Percentiles rank a stretch among this genome's conserved stretches.
Evolutionary conservation across 768 basidiomycete species (phyloP).

Genomic region (Phanerochaete carnosa): DNA sequence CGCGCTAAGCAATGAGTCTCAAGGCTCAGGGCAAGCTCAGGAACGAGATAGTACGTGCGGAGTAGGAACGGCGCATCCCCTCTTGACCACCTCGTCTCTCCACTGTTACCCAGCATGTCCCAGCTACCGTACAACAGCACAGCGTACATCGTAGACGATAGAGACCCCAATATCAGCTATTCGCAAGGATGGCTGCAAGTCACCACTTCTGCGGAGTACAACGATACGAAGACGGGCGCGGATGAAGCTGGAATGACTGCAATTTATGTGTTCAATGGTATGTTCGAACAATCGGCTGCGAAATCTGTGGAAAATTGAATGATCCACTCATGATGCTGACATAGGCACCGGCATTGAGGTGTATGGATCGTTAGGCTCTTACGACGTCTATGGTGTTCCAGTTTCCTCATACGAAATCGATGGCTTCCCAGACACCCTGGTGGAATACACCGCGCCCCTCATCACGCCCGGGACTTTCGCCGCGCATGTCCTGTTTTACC

Average conservation of each 20-base stretch:
- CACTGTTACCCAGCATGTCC: neutral
- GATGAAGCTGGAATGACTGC: slow-evolving; percentile 9
- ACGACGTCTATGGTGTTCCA: slow-evolving; percentile 12
- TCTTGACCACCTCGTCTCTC: neutral
- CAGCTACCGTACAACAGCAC: slow-evolving; percentile 6
- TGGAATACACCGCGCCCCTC: slow-evolving; percentile 3
- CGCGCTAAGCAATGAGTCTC: neutral
- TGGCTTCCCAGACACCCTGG: neutral
- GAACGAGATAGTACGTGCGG: neutral
- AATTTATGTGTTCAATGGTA: slow-evolving; percentile 10
- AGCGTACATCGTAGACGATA: slow-evolving; percentile 9
- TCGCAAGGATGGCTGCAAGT: slow-evolving; percentile 6
- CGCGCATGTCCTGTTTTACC: slow-evolving; percentile 1
- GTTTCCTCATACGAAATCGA: slow-evolving; percentile 13
- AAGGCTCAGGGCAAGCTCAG: neutral
- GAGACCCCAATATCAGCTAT: slow-evolving; percentile 4
- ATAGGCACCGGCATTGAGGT: slow-evolving; percentile 12
- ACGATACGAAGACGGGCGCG: slow-evolving; percentile 10
- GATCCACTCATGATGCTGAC: too few species aligned
- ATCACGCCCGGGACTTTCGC: slow-evolving; percentile 2
- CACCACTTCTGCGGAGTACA: neutral
- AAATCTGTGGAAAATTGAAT: neutral
- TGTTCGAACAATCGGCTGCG: neutral
- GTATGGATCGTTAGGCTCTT: slow-evolving; percentile 12
- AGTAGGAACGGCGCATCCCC: neutral